Percentiles rank a stretch among this genome's conserved stretches.
Evolutionary conservation across 2,329 filamentous ascomycete species (phyloP).

Genomic region (Aspergillus sp.): DNA sequence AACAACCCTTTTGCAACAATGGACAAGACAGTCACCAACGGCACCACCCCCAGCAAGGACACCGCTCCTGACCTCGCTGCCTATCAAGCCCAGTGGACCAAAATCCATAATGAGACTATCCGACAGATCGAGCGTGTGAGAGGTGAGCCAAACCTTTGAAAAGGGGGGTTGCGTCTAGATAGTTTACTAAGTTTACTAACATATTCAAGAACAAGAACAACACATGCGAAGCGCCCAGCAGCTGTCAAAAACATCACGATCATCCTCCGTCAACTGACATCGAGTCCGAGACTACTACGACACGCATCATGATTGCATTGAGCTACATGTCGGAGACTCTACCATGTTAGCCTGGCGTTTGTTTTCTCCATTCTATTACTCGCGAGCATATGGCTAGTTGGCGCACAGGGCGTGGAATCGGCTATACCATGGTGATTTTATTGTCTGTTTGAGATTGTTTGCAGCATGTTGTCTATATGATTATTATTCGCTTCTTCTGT

Average conservation of each 20-base stretch:
- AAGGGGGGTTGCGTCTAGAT: too few relatives aligned
- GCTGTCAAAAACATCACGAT: not conserved
- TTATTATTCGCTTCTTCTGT: not conserved
- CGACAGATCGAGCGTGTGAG: constrained; percentile 13
- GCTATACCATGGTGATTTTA: not conserved
- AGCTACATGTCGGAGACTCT: not conserved
- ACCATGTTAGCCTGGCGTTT: not conserved
- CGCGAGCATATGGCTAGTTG: not conserved
- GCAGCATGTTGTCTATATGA: not conserved
- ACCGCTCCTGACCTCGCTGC: constrained; percentile 7
- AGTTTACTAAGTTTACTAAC: not conserved
- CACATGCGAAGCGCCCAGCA: not conserved
- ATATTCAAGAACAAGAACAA: constrained; percentile 1
- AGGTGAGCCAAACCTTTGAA: constrained; percentile 4
- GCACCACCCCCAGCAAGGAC: not conserved
- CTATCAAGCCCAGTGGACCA: constrained; percentile 15
- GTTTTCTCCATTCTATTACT: not conserved
- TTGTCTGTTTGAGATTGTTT: too few relatives aligned
- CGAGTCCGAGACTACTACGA: not conserved
- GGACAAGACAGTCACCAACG: constrained; percentile 2
- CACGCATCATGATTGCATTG: not conserved
- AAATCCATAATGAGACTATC: constrained; percentile 15
- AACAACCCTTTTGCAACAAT: not conserved
- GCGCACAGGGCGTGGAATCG: not conserved
- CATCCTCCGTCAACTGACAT: not conserved